Base-by-base conservation (phyloP, 2,329 filamentous ascomycete genomes). In the Verticillium nubilum region DNA sequence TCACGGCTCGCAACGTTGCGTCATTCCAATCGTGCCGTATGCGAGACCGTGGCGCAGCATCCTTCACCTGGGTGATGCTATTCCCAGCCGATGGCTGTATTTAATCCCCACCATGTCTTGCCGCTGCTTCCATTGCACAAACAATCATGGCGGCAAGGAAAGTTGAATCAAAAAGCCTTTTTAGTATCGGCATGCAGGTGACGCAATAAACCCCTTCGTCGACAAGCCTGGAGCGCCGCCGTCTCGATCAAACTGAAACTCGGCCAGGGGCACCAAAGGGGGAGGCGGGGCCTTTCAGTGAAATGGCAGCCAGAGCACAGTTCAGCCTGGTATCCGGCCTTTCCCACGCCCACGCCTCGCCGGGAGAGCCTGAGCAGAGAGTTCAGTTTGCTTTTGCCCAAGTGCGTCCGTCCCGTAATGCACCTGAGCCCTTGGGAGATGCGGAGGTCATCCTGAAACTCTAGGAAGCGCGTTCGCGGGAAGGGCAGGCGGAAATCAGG, bases 221-320 rank as follows among this genome's bases (percentile, higher is more conserved):
- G 3, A 37, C 13, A 37, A 37, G 33, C 33, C 33, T 17, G 33
- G 12, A 15, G 33, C 47, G 19, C 47, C 42, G 23, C 23, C 26
- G 52, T 27, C 52, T 54, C 52, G 52, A 54, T 54, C 52, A 54
- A 54, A 54, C 52, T 54, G 52, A 54, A 54, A 54, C 52, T n/a
- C 10, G 12, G 29, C 15, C 26, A 12, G 5, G 19, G 13, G 17
- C 28, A 19, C 27, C 52, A 54, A 4, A 13, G 26, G 23, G 23
- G n/a, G n/a, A n/a, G n/a, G n/a, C 50, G 10, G 23, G 52, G 17
- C 12, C 27, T 33, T 19, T 5, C 28, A 31, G 28, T 27, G 12
- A 10, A 54, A 28, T 5, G 52, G 15, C 6, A 23, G 25, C 17
- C 27, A 26, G 25, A 37, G 42, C 42, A 23, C 42, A 23, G 42